Evolutionary conservation across 1,284 basidiomycete genomes (phyloP).

Genomic region (Volvariella surrecta): DNA sequence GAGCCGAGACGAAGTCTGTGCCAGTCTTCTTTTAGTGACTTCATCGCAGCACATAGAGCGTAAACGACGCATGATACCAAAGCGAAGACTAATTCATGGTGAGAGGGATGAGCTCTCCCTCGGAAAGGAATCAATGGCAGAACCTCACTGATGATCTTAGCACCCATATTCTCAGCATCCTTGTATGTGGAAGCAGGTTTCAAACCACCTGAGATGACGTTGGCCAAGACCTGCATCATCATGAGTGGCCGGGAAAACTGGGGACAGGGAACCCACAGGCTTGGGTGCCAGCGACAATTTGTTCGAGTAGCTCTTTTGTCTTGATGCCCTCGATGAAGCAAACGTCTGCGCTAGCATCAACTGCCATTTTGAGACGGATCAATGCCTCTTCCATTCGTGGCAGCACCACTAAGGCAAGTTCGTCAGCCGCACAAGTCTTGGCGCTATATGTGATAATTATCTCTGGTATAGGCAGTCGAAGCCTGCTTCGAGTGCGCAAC

Average conservation of each 20-base stretch:
- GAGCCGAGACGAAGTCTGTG: constrained; percentile 55
- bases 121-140: background rate
- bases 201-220: constrained; percentile 24
- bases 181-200: constrained; percentile 21
- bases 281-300: constrained; percentile 62
- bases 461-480: constrained; percentile 72
- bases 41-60: constrained; percentile 62
- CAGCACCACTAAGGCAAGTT: constrained; percentile 45
- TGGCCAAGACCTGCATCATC: constrained; percentile 16
- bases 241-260: background rate
- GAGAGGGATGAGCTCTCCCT: background rate
- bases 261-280: constrained; percentile 32
- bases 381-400: constrained; percentile 81
- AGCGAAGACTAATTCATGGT: constrained; percentile 17
- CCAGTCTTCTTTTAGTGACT: constrained; percentile 63
- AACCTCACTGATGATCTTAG: constrained; percentile 23
- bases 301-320: constrained; percentile 55
- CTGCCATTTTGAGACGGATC: constrained; percentile 58
- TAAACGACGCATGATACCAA: constrained; percentile 27
- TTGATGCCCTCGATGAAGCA: constrained; percentile 81
- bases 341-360: constrained; percentile 72
- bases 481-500: constrained; percentile 70
- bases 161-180: constrained; percentile 22
- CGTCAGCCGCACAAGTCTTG: no score
- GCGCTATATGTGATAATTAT: constrained; percentile 19